These are phyloP conservation scores for Paxillus involutus DNA, from an alignment of 768 basidiomycete genomes.

Conservation along the genomic window DNA sequence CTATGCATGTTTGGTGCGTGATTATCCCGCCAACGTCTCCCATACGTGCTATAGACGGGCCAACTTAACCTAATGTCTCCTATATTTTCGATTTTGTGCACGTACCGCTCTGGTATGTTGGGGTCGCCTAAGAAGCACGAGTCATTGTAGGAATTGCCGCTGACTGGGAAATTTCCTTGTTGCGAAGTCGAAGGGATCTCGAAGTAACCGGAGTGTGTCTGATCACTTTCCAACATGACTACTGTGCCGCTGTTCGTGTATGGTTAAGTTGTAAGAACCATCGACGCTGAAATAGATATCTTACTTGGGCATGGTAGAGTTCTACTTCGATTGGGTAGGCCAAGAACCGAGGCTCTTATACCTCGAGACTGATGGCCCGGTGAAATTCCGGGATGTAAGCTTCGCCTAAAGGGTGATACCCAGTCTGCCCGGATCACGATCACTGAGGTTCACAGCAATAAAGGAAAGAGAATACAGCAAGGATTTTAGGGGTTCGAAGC, in stretches of 20 bases:
- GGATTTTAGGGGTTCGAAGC: no score
- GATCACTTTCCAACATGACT: neutral
- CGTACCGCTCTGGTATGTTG: constrained; percentile 12
- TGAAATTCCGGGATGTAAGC: no score
- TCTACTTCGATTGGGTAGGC: no score
- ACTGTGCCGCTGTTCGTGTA: neutral
- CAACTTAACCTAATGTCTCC: neutral
- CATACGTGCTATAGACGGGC: neutral
- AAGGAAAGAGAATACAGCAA: no score
- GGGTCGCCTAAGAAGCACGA: neutral
- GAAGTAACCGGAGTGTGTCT: neutral
- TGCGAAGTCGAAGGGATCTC: neutral
- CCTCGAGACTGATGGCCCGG: no score
- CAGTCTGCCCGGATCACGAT: no score
- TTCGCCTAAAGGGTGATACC: no score
- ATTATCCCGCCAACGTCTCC: neutral
- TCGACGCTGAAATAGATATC: neutral
- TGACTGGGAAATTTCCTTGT: constrained; percentile 1
- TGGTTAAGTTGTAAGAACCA: neutral
- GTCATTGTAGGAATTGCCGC: neutral
- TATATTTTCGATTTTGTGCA: neutral
- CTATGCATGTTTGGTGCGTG: neutral
- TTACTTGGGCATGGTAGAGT: constrained; percentile 9
- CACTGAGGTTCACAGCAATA: no score
- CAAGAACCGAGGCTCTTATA: neutral